Percentiles rank a stretch among this genome's conserved stretches.
Evolutionary conservation across 306 rosid species (phyloP).

Genomic region (Cucurbita pepo): DNA sequence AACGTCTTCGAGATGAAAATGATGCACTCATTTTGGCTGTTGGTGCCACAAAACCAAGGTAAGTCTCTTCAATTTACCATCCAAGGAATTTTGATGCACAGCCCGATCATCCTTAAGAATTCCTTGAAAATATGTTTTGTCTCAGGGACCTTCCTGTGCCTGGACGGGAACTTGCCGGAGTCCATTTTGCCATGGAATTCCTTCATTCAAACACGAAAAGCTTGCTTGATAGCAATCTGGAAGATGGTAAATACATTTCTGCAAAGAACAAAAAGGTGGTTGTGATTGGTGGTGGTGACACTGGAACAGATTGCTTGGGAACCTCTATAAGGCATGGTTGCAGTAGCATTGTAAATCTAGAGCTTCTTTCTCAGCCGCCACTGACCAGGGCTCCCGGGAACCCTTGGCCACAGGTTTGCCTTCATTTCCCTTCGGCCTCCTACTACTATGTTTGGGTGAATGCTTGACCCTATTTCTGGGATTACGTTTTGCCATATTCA

Average conservation of each 20-base stretch:
- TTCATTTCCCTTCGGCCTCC: not conserved
- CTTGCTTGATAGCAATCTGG: conserved; percentile 81
- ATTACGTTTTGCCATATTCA: not conserved
- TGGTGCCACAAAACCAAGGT: conserved; percentile 98
- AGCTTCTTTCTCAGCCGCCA: conserved; percentile 83
- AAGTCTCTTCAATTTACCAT: not conserved
- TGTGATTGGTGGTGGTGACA: conserved; percentile 98
- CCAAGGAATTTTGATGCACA: not conserved
- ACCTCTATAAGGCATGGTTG: conserved; percentile 96
- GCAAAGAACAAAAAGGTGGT: conserved; percentile 91
- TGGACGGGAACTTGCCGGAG: conserved; percentile 79
- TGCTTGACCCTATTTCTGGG: not conserved
- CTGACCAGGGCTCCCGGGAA: conserved; percentile 79
- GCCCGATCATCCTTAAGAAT: not conserved
- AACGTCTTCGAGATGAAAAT: conserved; percentile 53
- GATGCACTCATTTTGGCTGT: conserved; percentile 79
- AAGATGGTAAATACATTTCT: conserved; percentile 76
- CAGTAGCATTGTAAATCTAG: conserved; percentile 33
- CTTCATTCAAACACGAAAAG: conserved; percentile 94
- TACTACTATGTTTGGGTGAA: not conserved
- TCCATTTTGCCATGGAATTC: conserved; percentile 96
- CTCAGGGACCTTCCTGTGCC: conserved; percentile 95
- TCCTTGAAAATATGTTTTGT: not conserved
- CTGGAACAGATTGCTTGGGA: conserved; percentile 98
- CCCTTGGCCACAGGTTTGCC: conserved; percentile 92